Evolutionary conservation across 495 filamentous ascomycete species (phyloP).

Genomic region (Daldinia childiae): DNA sequence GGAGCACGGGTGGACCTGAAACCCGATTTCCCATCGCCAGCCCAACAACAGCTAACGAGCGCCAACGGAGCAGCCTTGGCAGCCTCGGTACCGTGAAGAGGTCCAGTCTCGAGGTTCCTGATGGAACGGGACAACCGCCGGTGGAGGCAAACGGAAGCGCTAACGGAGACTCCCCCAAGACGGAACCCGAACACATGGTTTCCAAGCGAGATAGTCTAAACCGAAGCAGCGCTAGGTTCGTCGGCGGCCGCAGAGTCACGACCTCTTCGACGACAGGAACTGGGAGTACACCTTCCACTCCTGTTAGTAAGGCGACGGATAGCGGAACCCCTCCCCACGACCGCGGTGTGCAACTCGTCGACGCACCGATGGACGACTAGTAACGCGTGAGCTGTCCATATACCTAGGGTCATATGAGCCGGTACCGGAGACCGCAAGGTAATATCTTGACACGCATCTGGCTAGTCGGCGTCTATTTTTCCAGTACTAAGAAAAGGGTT

Average conservation of each 20-base stretch:
- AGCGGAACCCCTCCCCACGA: slow-evolving; percentile 44
- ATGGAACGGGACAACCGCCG: slow-evolving; percentile 48
- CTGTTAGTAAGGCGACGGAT: slow-evolving; percentile 41
- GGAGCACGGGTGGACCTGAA: slow-evolving; percentile 79
- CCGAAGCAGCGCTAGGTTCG: slow-evolving; percentile 56
- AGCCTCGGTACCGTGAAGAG: slow-evolving; percentile 50
- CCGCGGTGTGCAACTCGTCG: slow-evolving; percentile 78
- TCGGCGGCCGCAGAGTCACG: slow-evolving; percentile 53
- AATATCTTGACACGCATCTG: not conserved
- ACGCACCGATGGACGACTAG: slow-evolving; percentile 87
- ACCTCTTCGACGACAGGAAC: slow-evolving; percentile 26
- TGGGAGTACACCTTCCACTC: slow-evolving; percentile 42
- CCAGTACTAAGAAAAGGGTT: not conserved
- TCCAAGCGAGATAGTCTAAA: slow-evolving; percentile 64
- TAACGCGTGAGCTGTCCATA: slow-evolving; percentile 27
- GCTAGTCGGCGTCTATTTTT: not conserved
- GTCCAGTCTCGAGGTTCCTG: slow-evolving; percentile 59
- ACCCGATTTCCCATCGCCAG: slow-evolving; percentile 89
- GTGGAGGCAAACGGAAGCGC: slow-evolving; percentile 53
- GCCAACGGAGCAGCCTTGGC: slow-evolving; percentile 55
- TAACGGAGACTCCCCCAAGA: slow-evolving; percentile 56
- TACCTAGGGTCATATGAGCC: not conserved
- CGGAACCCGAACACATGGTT: slow-evolving; percentile 47
- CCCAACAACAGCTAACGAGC: slow-evolving; percentile 61
- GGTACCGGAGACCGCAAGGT: not conserved